A percentile compares a stretch with the other conserved stretches of the same genome.
phyloP scores from a whole-genome alignment of 1,284 basidiomycete species.

The Cutaneotrichosporon cutaneum region DNA sequence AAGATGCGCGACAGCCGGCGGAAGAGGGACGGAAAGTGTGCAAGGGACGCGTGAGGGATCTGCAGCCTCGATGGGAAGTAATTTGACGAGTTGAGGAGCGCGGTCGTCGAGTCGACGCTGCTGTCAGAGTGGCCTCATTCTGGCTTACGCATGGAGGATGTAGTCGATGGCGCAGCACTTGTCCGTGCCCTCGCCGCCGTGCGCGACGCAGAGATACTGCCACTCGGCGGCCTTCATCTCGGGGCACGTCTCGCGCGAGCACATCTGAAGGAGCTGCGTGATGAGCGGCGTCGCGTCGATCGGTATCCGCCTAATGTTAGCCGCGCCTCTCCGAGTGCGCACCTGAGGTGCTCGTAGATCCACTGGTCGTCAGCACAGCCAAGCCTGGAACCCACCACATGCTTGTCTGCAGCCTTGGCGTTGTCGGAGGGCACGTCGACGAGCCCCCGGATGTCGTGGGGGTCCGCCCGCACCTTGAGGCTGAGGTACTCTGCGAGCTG shows the following conservation, averaged over 20 bases:
- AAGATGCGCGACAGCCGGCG: constrained; percentile 86
- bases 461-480: constrained; percentile 75
- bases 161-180: constrained; percentile 98
- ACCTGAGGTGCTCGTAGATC: constrained; percentile 94
- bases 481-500: constrained; percentile 94
- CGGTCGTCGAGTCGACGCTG: constrained; percentile 88
- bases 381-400: constrained; percentile 49
- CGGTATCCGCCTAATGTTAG: constrained; percentile 69
- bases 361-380: constrained; percentile 65
- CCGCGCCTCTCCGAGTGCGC: background rate
- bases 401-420: constrained; percentile 53
- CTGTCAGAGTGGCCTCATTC: constrained; percentile 65
- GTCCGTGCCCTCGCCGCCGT: constrained; percentile 55
- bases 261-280: constrained; percentile 78
- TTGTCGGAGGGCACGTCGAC: constrained; percentile 64
- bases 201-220: constrained; percentile 93
- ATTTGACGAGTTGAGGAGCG: constrained; percentile 84
- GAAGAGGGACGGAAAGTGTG: constrained; percentile 72
- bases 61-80: constrained; percentile 86
- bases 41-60: constrained; percentile 73
- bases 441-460: constrained; percentile 81
- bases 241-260: constrained; percentile 77
- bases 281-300: constrained; percentile 89
- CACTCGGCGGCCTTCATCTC: constrained; percentile 98
- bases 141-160: constrained; percentile 74